Percentiles rank a stretch among this genome's conserved stretches.
phyloP scores from a whole-genome alignment of 2,329 filamentous ascomycete species.

The Alternaria triticina region DNA sequence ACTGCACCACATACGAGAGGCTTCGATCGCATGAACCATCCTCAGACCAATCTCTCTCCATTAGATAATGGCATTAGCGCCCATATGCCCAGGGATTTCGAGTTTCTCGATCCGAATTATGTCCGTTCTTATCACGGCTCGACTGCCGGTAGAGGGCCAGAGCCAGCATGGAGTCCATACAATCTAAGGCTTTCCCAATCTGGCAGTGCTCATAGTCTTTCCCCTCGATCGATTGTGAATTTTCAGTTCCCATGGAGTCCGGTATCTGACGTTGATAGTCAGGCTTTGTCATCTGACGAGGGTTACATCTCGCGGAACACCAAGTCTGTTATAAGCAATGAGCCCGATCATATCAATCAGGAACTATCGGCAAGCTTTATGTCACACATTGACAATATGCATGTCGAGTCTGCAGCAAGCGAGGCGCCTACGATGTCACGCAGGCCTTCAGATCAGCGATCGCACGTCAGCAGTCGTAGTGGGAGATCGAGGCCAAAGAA shows the following conservation, averaged over 20 bases:
- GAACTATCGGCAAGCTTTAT: slow-evolving; percentile 26
- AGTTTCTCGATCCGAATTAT: slow-evolving; percentile 20
- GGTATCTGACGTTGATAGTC: slow-evolving; percentile 33
- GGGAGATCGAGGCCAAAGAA: slow-evolving; percentile 17
- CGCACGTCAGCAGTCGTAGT: slow-evolving; percentile 36
- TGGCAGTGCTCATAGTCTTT: slow-evolving; percentile 2
- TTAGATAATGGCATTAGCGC: slow-evolving; percentile 9
- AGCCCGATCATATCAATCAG: slow-evolving; percentile 27
- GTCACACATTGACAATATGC: slow-evolving; percentile 20
- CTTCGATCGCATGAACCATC: slow-evolving; percentile 6
- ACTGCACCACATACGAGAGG: slow-evolving; percentile 14
- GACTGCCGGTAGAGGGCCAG: slow-evolving; percentile 20
- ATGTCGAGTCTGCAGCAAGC: slow-evolving; percentile 21
- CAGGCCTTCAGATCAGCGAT: slow-evolving; percentile 29
- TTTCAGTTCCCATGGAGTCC: slow-evolving; percentile 23
- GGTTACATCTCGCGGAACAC: slow-evolving; percentile 40
- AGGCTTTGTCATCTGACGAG: slow-evolving; percentile 34
- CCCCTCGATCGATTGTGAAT: slow-evolving; percentile 16
- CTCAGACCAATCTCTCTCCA: slow-evolving; percentile 9
- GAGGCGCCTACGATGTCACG: slow-evolving; percentile 22
- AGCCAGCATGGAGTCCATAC: slow-evolving; percentile 38
- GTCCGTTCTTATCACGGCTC: slow-evolving; percentile 7
- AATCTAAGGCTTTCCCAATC: slow-evolving; percentile 21
- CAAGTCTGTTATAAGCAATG: slow-evolving; percentile 42
- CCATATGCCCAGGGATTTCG: slow-evolving; percentile 13